Conservation (phyloP, 108 stramenopile genomes). For the Cyclostephanos invisitatus region DNA sequence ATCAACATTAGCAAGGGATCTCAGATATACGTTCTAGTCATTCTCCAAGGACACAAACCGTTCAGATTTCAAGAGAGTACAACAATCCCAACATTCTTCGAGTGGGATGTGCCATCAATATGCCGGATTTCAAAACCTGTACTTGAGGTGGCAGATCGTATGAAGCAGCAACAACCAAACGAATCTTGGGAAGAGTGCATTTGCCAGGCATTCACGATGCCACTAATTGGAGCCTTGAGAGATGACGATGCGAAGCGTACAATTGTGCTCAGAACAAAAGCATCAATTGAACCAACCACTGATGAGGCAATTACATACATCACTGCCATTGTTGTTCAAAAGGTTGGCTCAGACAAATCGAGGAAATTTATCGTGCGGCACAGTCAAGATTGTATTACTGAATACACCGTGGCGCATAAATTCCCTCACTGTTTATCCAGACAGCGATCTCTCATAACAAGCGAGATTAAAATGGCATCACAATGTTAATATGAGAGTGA, state of each 20-base stretch:
- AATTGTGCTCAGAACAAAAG: conserved; percentile 37
- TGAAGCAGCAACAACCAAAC: conserved; percentile 12
- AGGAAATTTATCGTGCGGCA: conserved; percentile 41
- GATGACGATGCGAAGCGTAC: conserved; percentile 13
- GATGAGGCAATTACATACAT: conserved; percentile 47
- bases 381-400: conserved; percentile 36
- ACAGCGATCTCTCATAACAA: conserved; percentile 68
- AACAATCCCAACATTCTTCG: conserved; percentile 81
- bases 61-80: conserved; percentile 81
- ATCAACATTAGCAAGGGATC: conserved; percentile 3
- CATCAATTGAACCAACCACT: conserved; percentile 3
- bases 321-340: conserved; percentile 52
- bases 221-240: conserved; percentile 51
- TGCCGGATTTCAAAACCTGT: conserved; percentile 66
- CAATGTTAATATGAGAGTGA: too few species aligned
- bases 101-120: conserved; percentile 74
- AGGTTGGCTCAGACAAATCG: conserved; percentile 30
- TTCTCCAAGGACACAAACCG: conserved; percentile 73
- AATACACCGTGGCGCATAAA: conserved; percentile 71
- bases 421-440: conserved; percentile 81
- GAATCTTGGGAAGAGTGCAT: conserved; percentile 53
- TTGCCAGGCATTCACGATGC: conserved; percentile 57
- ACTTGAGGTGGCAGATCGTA: conserved; percentile 34
- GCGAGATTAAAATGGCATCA: conserved; percentile 32
- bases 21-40: conserved; percentile 57